Evolutionary conservation across 345 rosid genomes (phyloP), one percentile per base, ranked within the genome.

Genomic region (Microcos paniculata): DNA sequence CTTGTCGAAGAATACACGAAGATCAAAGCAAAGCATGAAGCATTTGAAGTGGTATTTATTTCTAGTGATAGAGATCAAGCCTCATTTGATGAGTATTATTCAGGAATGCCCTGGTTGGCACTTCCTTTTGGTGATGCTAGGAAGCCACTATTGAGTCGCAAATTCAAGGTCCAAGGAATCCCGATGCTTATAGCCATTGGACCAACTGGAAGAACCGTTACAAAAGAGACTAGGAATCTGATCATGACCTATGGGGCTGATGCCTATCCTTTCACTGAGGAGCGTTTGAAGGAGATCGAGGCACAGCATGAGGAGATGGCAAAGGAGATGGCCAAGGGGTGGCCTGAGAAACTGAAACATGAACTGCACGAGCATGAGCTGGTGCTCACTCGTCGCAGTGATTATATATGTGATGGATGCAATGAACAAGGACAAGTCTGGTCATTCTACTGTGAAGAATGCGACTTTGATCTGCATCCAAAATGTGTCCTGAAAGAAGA

Each of bases 91-190:
- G 87, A 84, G 18, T 88, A 74, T 76, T 85, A 82, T 75, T 74
- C 90, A n/a, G 80, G 79, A 62, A 88, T 93, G 89, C 94, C 96
- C 0, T 90, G 96, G 83, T 67, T 90, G 75, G 90, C 96, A 16
- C 94, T 89, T 73, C 94, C 97, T 1, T 92, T 82, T 53, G 87
- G 89, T 51, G 90, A 90, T 78, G 73, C 73, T 11, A 88, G 94
- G 87, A 89, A 85, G 77, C 1, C 77, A 4, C 80, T 77, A 45
- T 76, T 89, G 71, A 79, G 75, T 35, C 61, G 35, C 49, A 86
- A 80, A 76, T 93, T 91, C 81, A 89, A 80, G 69, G 86, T 85
- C 57, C 11, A n/a, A 42, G 90, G 92, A 59, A 87, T 88, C 35
- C 94, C 96, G 73, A 78, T 82, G 85, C 84, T 84, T 16, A 72